Evolutionary conservation across 768 basidiomycete species (phyloP).

Genomic region (Austroboletus festivus): DNA sequence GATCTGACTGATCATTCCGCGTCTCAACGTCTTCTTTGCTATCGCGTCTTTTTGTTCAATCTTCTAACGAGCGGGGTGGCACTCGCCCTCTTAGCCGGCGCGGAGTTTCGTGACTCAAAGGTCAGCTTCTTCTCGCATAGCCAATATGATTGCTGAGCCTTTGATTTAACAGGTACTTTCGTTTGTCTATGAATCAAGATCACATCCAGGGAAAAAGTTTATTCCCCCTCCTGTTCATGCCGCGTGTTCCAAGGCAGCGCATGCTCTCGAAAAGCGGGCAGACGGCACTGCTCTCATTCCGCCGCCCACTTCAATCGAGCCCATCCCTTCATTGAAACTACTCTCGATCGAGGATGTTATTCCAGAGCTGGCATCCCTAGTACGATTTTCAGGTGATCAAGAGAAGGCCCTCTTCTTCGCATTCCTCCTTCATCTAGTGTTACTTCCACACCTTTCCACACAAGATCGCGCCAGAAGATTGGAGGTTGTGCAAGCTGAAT

Average conservation of each 20-base stretch:
- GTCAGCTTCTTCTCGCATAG: constrained; percentile 33
- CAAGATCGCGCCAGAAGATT: constrained; percentile 39
- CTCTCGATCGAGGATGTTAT: constrained; percentile 6
- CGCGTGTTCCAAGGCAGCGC: constrained; percentile 8
- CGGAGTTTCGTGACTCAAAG: constrained; percentile 63
- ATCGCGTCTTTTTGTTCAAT: constrained; percentile 48
- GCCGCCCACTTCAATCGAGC: background rate
- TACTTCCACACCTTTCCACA: constrained; percentile 38
- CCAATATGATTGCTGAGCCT: background rate
- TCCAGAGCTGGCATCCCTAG: constrained; percentile 6
- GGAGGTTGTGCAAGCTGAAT: constrained; percentile 24
- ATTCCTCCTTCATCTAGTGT: constrained; percentile 38
- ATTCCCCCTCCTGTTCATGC: constrained; percentile 8
- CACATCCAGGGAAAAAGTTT: constrained; percentile 9
- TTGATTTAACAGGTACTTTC: constrained; percentile 47
- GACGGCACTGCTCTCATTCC: background rate
- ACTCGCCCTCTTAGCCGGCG: constrained; percentile 49
- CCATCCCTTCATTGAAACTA: background rate
- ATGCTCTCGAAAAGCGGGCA: constrained; percentile 6
- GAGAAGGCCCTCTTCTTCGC: constrained; percentile 30
- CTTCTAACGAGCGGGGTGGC: constrained; percentile 49
- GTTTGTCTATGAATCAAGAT: constrained; percentile 51
- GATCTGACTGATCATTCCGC: constrained; percentile 8
- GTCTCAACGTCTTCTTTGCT: constrained; percentile 38
- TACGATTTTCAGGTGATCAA: background rate